Conservation (phyloP, 2,329 filamentous ascomycete genomes). For the Didymosphaeria variabile region DNA sequence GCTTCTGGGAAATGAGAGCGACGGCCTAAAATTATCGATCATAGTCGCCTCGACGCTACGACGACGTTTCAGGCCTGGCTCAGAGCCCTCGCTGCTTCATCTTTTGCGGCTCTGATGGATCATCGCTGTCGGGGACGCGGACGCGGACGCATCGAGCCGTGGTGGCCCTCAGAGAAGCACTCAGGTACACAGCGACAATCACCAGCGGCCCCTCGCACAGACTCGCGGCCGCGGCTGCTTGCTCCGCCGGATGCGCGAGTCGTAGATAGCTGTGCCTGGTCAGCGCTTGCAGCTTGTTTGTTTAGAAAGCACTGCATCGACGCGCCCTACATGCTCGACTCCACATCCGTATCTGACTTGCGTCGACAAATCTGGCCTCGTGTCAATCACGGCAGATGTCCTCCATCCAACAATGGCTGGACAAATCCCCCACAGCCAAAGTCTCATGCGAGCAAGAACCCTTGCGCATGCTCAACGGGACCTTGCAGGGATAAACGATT, state of each 20-base stretch:
- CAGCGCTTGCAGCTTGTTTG: conserved; percentile 16
- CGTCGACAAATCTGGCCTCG: conserved; percentile 2
- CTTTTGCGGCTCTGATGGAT: conserved; percentile 7
- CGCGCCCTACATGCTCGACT: no score
- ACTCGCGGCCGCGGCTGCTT: not conserved
- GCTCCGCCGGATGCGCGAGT: not conserved
- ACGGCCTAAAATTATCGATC: conserved; percentile 39
- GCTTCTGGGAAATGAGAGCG: conserved; percentile 38
- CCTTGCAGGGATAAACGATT: not conserved
- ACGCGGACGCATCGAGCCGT: not conserved
- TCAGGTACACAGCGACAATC: not conserved
- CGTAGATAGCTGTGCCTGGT: conserved; percentile 15
- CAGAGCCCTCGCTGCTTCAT: conserved; percentile 13
- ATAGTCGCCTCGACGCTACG: conserved; percentile 10
- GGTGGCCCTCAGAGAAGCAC: not conserved
- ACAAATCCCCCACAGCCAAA: not conserved
- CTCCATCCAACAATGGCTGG: not conserved
- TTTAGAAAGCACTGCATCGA: not conserved
- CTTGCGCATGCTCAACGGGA: conserved; percentile 6
- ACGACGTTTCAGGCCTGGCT: conserved; percentile 16
- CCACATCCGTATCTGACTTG: conserved; percentile 5
- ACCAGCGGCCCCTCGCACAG: not conserved
- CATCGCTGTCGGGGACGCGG: not conserved
- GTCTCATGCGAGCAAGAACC: conserved; percentile 8
- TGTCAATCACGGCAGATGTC: conserved; percentile 3